Evolutionary conservation across 345 rosid genomes (phyloP).

Genomic region (Orychophragmus violaceus): DNA sequence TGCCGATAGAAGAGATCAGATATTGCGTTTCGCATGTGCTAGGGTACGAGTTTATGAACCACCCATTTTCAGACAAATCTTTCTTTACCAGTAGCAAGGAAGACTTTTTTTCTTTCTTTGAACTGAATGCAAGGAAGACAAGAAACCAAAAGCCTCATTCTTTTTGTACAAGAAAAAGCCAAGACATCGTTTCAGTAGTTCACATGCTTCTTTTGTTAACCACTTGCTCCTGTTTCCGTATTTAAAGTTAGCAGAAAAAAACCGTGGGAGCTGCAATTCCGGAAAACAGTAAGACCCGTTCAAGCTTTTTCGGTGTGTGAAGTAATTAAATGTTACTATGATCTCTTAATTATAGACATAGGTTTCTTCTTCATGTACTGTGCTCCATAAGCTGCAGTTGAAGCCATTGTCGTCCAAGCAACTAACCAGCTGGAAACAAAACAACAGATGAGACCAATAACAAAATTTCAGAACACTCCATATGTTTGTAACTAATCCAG

Average conservation of each 20-base stretch:
- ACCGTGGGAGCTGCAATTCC: neutral
- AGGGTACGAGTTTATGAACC: neutral
- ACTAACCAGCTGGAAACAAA: constrained; percentile 64
- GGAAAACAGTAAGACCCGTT: neutral
- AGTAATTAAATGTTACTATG: constrained; percentile 13
- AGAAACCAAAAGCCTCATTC: neutral
- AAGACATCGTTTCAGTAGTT: neutral
- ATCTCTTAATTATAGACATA: constrained; percentile 32
- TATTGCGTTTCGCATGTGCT: neutral
- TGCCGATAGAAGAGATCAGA: neutral
- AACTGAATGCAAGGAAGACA: neutral
- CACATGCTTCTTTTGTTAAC: neutral
- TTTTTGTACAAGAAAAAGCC: neutral
- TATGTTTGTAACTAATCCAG: neutral
- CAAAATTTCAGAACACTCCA: neutral
- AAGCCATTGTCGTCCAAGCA: constrained; percentile 68
- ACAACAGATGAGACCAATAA: neutral
- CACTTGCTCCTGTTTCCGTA: neutral
- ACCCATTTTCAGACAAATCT: neutral
- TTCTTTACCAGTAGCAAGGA: neutral
- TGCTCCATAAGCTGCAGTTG: constrained; percentile 75
- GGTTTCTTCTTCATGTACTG: constrained; percentile 55
- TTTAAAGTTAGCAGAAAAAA: neutral
- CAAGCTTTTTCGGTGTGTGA: neutral
- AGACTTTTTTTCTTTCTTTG: too few relatives aligned